Conservation (phyloP, 2,329 filamentous ascomycete genomes). For the Fusarium verticillioides region DNA sequence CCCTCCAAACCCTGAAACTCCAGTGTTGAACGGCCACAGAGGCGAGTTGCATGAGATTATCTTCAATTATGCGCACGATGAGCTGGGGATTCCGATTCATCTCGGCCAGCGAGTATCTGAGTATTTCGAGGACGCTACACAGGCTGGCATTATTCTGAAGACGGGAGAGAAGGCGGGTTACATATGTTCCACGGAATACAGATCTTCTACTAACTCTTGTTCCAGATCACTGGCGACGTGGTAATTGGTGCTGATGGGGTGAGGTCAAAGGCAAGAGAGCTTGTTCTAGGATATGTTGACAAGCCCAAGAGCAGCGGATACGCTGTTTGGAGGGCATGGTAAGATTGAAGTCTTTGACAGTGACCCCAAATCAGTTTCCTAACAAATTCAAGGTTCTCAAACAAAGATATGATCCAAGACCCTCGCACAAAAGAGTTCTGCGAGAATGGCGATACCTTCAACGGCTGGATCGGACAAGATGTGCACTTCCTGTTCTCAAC, state of each 20-base stretch:
- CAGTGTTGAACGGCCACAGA: slow-evolving; percentile 30
- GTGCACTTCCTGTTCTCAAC: slow-evolving; percentile 66
- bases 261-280: slow-evolving; percentile 33
- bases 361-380: background rate
- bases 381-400: slow-evolving; percentile 39
- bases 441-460: slow-evolving; percentile 67
- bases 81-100: slow-evolving; percentile 24
- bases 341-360: slow-evolving; percentile 30
- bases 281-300: slow-evolving; percentile 30
- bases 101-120: slow-evolving; percentile 21
- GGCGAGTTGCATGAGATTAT: slow-evolving; percentile 32
- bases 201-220: background rate
- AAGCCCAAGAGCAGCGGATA: slow-evolving; percentile 36
- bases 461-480: slow-evolving; percentile 58
- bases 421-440: slow-evolving; percentile 65
- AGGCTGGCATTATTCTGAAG: slow-evolving; percentile 21
- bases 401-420: slow-evolving; percentile 63
- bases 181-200: fast-evolving
- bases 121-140: slow-evolving; percentile 12
- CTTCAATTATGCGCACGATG: slow-evolving; percentile 29
- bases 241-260: slow-evolving; percentile 36
- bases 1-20: slow-evolving; percentile 28
- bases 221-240: slow-evolving; percentile 23
- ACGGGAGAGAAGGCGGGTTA: slow-evolving; percentile 8
- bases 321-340: slow-evolving; percentile 60